phyloP scores from a whole-genome alignment of 495 filamentous ascomycete genomes.

The Aeminium ludgeri region DNA sequence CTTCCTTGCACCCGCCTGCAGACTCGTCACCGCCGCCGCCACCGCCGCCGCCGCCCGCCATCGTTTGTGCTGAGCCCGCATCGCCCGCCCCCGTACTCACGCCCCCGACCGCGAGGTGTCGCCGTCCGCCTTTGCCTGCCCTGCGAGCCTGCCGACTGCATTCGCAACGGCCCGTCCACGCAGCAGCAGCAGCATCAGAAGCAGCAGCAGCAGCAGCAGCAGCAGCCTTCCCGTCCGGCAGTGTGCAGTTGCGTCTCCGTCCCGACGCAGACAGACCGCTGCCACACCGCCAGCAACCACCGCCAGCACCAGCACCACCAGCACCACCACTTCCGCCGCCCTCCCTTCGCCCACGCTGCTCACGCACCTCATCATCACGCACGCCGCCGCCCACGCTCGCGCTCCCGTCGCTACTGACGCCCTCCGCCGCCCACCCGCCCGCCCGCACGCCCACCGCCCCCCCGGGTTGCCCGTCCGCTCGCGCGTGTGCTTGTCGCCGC shows the following conservation, averaged over 20 bases:
- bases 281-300: background rate
- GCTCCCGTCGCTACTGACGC: too few species aligned
- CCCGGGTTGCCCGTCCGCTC: too few species aligned
- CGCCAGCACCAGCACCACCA: background rate
- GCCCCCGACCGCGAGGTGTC: background rate
- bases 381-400: too few species aligned
- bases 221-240: background rate
- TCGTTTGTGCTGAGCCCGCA: background rate
- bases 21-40: too few species aligned
- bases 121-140: background rate
- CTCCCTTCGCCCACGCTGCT: too few species aligned
- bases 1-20: background rate
- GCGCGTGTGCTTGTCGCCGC: too few species aligned
- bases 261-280: background rate
- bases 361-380: too few species aligned
- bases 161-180: slow-evolving; percentile 2
- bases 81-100: too few species aligned
- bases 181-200: background rate
- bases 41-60: background rate
- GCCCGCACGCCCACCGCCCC: too few species aligned
- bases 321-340: background rate
- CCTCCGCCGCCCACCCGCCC: too few species aligned
- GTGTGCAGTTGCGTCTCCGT: background rate
- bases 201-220: too few species aligned
- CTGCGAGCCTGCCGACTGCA: too few species aligned